Evolutionary conservation across 1,139 yeast species (phyloP).

Genomic region (Zygoascus sp.): DNA sequence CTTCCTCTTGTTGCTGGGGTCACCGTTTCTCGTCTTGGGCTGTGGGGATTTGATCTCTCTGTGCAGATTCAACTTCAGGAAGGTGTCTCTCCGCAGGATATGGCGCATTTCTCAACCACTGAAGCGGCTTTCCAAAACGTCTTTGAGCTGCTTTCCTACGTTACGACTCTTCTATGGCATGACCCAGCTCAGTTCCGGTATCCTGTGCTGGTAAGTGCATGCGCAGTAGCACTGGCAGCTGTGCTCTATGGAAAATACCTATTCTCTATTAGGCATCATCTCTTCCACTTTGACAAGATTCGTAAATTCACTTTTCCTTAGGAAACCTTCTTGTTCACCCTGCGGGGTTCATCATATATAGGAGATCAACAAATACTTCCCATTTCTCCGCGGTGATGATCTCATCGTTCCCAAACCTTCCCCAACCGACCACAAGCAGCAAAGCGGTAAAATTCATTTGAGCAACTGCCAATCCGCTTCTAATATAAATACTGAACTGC

Average conservation of each 20-base stretch:
- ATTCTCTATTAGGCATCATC: slow-evolving; percentile 13
- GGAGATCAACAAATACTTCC: no score
- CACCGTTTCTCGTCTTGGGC: slow-evolving; percentile 37
- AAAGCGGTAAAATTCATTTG: no score
- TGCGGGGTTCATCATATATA: no score
- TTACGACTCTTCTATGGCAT: slow-evolving; percentile 34
- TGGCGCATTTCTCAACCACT: slow-evolving; percentile 36
- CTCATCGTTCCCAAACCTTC: no score
- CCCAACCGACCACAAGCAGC: background rate
- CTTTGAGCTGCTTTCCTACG: slow-evolving; percentile 33
- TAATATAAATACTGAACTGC: background rate
- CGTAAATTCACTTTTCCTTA: background rate
- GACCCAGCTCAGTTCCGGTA: slow-evolving; percentile 32
- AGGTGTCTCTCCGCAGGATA: slow-evolving; percentile 29
- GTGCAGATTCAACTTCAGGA: slow-evolving; percentile 35
- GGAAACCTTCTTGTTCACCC: background rate
- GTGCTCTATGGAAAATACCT: slow-evolving; percentile 21
- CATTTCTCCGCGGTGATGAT: no score
- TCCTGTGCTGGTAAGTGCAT: slow-evolving; percentile 30
- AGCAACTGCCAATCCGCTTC: background rate
- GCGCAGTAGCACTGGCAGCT: slow-evolving; percentile 25
- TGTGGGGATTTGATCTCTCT: slow-evolving; percentile 41
- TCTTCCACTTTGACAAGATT: slow-evolving; percentile 16
- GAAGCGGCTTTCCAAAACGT: slow-evolving; percentile 37
- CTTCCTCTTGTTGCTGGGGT: slow-evolving; percentile 25